Evolutionary conservation across 805 yeast species (phyloP).

Genomic region (Kazachstania africana): DNA sequence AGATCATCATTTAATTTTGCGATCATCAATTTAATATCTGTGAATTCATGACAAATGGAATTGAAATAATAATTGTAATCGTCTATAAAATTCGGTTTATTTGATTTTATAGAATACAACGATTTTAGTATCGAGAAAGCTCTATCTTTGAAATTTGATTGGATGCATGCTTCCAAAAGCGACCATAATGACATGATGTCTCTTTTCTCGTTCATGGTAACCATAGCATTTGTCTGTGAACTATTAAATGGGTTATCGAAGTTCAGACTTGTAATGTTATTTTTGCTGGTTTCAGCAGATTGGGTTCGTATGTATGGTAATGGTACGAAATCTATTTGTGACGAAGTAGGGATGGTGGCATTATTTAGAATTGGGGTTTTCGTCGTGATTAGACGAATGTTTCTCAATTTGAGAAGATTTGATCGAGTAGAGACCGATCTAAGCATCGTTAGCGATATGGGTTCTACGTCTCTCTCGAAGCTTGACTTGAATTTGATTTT

Average conservation of each 20-base stretch:
- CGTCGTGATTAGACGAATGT: too few species aligned
- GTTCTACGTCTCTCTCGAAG: too few species aligned
- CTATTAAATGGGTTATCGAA: constrained; percentile 20
- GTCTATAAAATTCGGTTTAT: constrained; percentile 41
- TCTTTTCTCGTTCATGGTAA: constrained; percentile 7
- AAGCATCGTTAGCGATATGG: too few species aligned
- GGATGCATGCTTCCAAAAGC: constrained; percentile 64
- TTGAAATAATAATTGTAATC: constrained; percentile 56
- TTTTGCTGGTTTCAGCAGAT: too few species aligned
- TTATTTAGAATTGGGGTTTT: too few species aligned
- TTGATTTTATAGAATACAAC: constrained; percentile 37
- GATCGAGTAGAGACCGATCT: too few species aligned
- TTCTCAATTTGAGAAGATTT: too few species aligned
- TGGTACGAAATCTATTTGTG: too few species aligned
- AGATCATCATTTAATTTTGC: constrained; percentile 31
- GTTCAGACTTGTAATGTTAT: too few species aligned
- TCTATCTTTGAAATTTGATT: constrained; percentile 51
- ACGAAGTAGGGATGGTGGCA: too few species aligned
- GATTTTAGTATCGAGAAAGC: constrained; percentile 60
- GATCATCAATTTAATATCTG: constrained; percentile 28
- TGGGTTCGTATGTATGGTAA: too few species aligned
- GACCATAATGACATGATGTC: constrained; percentile 52
- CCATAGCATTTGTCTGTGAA: constrained; percentile 11
- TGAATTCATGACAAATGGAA: constrained; percentile 9
- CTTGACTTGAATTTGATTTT: too few species aligned